Conservation (phyloP, 768 basidiomycete genomes). For the Chalciporus piperatus region DNA sequence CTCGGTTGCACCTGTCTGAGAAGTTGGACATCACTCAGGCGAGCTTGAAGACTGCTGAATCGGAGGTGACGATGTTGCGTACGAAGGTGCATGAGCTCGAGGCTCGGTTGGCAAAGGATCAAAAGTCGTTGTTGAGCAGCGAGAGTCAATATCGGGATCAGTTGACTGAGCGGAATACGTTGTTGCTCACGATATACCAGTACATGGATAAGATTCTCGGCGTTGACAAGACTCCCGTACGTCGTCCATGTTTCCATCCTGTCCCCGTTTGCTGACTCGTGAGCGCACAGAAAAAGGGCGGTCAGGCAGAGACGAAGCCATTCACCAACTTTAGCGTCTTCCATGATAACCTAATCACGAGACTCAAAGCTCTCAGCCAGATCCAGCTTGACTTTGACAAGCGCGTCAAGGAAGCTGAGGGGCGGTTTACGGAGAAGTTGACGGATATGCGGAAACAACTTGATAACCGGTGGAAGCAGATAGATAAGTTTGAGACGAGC, state of each 20-base stretch:
- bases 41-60: slow-evolving; percentile 62
- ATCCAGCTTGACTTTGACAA: slow-evolving; percentile 87
- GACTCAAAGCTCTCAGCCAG: slow-evolving; percentile 80
- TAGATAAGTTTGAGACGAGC: slow-evolving; percentile 88
- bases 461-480: slow-evolving; percentile 84
- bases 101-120: slow-evolving; percentile 76
- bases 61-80: slow-evolving; percentile 59
- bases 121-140: slow-evolving; percentile 62
- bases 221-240: slow-evolving; percentile 78
- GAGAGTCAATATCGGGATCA: slow-evolving; percentile 89
- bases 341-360: slow-evolving; percentile 88
- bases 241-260: slow-evolving; percentile 27
- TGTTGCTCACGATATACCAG: slow-evolving; percentile 90
- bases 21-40: slow-evolving; percentile 77
- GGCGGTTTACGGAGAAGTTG: slow-evolving; percentile 68
- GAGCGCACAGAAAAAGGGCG: slow-evolving; percentile 60
- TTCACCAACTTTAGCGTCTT: slow-evolving; percentile 93
- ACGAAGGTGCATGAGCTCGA: slow-evolving; percentile 73
- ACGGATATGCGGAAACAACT: slow-evolving; percentile 81
- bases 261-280: neutral
- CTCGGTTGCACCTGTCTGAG: slow-evolving; percentile 80
- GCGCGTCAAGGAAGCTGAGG: slow-evolving; percentile 76
- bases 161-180: slow-evolving; percentile 87
- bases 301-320: slow-evolving; percentile 82
- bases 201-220: slow-evolving; percentile 94